phyloP scores from a whole-genome alignment of 2,329 filamentous ascomycete genomes.

The Epichloe baconii region DNA sequence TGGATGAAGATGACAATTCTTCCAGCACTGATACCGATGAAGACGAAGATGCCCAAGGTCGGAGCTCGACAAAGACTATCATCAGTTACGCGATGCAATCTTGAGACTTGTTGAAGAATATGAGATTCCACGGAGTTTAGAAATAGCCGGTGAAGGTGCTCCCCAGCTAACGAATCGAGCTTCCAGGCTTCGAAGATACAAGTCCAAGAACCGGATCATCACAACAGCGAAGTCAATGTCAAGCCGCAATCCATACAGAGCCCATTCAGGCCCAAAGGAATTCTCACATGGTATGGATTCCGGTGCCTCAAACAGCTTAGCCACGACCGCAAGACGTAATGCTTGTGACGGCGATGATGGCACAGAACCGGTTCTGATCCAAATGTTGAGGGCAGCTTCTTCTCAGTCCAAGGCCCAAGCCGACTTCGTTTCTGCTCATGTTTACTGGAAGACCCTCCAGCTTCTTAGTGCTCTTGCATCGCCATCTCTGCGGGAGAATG shows the following conservation, averaged over 20 bases:
- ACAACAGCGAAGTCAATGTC: constrained; percentile 36
- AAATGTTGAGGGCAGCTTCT: constrained; percentile 66
- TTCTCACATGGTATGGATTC: constrained; percentile 4
- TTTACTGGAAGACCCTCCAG: constrained; percentile 73
- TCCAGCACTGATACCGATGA: constrained; percentile 48
- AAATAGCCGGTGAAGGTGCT: constrained; percentile 44
- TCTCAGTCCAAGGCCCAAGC: constrained; percentile 64
- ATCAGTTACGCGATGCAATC: constrained; percentile 68
- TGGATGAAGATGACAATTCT: constrained; percentile 51
- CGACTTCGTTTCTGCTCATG: constrained; percentile 71
- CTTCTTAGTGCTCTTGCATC: constrained; percentile 53
- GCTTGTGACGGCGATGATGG: not conserved
- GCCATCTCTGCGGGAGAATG: constrained; percentile 48
- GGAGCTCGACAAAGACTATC: constrained; percentile 66
- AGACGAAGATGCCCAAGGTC: constrained; percentile 45
- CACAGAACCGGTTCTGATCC: constrained; percentile 44
- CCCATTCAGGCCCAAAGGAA: constrained; percentile 13
- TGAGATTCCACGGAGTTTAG: constrained; percentile 58
- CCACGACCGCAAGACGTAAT: not conserved
- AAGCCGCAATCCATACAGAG: constrained; percentile 47
- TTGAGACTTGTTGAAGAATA: constrained; percentile 71
- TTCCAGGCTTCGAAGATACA: constrained; percentile 45
- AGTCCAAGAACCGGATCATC: constrained; percentile 45
- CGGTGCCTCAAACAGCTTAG: constrained; percentile 3
- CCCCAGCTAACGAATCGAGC: constrained; percentile 57